Percentiles rank a stretch among this genome's conserved stretches.
These are phyloP conservation scores for Ophiostoma sp. DNA, from an alignment of 2,329 filamentous ascomycete genomes.

Conservation along the genomic window DNA sequence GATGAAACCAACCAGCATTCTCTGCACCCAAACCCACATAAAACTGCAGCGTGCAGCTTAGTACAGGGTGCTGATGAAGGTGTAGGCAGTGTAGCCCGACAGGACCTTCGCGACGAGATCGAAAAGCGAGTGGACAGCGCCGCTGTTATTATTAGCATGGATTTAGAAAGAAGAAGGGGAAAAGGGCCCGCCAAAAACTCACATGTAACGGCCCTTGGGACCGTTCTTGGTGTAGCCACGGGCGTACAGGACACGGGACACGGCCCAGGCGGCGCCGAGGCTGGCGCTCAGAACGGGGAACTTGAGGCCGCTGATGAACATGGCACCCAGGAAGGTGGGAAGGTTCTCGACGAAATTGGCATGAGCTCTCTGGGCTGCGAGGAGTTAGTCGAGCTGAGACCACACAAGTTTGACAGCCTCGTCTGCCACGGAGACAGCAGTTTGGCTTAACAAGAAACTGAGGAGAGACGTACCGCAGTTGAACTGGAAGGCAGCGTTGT, in stretches of 20 bases:
- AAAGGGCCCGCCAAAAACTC: conserved; percentile 27
- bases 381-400: neutral
- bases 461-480: conserved; percentile 54
- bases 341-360: conserved; percentile 65
- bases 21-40: neutral
- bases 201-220: conserved; percentile 47
- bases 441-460: neutral
- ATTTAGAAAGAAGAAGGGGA: neutral
- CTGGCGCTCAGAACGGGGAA: conserved; percentile 53
- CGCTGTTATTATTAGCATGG: conserved; percentile 36
- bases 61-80: conserved; percentile 31
- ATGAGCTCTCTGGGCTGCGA: conserved; percentile 60
- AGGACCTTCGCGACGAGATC: conserved; percentile 45
- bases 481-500: conserved; percentile 57
- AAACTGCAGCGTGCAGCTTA: neutral
- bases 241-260: conserved; percentile 55
- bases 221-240: conserved; percentile 53
- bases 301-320: conserved; percentile 57
- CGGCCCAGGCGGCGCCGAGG: conserved; percentile 55
- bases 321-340: conserved; percentile 50
- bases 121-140: conserved; percentile 37
- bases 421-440: neutral
- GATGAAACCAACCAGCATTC: neutral
- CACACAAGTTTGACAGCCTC: neutral
- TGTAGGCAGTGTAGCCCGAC: conserved; percentile 46